Percentiles rank a stretch among this genome's conserved stretches.
phyloP scores from a whole-genome alignment of 208 protist species.

The Trichomonas vaginalis region DNA sequence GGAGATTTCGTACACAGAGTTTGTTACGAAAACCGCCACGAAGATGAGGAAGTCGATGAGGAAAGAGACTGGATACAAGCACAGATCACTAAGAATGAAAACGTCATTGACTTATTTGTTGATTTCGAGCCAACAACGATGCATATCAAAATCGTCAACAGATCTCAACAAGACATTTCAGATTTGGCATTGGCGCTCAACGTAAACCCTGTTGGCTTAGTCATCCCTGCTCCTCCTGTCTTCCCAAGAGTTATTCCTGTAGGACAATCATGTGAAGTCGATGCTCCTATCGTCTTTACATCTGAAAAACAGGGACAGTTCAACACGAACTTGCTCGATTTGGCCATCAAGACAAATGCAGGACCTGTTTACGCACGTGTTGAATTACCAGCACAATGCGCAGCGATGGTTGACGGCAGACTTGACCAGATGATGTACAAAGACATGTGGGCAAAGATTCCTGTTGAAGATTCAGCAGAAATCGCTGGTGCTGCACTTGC shows the following conservation, averaged over 20 bases:
- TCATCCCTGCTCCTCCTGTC: background rate
- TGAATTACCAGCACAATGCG: background rate
- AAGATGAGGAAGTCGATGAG: background rate
- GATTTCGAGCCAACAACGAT: background rate
- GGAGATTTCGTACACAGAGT: background rate
- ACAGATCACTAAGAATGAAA: background rate
- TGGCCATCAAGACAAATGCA: background rate
- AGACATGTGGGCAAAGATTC: background rate
- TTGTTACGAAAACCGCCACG: background rate
- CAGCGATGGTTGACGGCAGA: background rate
- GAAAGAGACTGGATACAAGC: background rate
- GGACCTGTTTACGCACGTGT: background rate
- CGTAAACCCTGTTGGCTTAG: background rate
- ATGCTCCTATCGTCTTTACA: background rate
- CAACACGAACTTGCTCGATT: background rate
- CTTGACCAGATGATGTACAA: background rate
- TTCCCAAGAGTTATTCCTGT: background rate
- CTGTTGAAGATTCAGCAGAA: background rate
- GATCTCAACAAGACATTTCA: background rate
- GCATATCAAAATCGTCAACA: background rate
- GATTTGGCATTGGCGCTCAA: background rate
- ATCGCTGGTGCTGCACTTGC: background rate
- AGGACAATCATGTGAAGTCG: background rate
- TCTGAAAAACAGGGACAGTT: background rate
- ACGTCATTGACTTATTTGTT: background rate